These are phyloP conservation scores for Beauveria caledonica DNA, from an alignment of 2,329 filamentous ascomycete species.

Conservation along the genomic window DNA sequence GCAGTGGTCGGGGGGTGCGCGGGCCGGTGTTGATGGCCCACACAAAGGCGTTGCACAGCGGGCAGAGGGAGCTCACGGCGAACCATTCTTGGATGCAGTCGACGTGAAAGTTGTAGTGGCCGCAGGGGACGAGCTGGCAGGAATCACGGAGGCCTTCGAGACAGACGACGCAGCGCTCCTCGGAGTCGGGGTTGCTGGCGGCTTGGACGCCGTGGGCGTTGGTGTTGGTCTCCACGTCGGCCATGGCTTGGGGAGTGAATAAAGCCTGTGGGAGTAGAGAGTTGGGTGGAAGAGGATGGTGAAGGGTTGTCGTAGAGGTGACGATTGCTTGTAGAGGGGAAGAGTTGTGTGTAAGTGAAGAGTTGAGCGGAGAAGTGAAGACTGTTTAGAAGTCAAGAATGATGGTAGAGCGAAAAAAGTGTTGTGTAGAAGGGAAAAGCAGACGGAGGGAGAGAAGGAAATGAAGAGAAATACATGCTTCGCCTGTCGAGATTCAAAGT, in stretches of 20 bases:
- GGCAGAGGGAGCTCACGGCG: conserved; percentile 62
- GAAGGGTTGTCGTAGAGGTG: too few species aligned
- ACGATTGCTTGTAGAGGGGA: neutral
- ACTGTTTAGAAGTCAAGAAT: too few species aligned
- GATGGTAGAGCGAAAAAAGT: too few species aligned
- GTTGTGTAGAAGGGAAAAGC: too few species aligned
- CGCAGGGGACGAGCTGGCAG: conserved; percentile 67
- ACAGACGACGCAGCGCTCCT: conserved; percentile 72
- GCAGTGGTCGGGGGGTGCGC: conserved; percentile 15
- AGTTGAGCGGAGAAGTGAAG: neutral
- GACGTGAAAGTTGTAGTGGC: conserved; percentile 77
- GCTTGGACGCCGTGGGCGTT: too few species aligned
- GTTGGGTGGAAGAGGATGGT: too few species aligned
- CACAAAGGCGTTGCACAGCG: conserved; percentile 62
- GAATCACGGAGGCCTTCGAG: conserved; percentile 66
- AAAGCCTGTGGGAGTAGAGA: too few species aligned
- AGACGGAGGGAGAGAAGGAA: too few species aligned
- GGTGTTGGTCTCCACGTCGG: neutral
- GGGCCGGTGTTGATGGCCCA: conserved; percentile 47
- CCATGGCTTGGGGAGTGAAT: neutral
- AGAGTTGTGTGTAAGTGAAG: neutral
- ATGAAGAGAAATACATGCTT: too few species aligned
- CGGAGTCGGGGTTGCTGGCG: too few species aligned
- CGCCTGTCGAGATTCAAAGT: too few species aligned
- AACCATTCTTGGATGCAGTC: conserved; percentile 81